A percentile compares a stretch with the other conserved stretches of the same genome.
Conservation (phyloP, 2,329 filamentous ascomycete species). For the Akanthomyces uredinophilus region DNA sequence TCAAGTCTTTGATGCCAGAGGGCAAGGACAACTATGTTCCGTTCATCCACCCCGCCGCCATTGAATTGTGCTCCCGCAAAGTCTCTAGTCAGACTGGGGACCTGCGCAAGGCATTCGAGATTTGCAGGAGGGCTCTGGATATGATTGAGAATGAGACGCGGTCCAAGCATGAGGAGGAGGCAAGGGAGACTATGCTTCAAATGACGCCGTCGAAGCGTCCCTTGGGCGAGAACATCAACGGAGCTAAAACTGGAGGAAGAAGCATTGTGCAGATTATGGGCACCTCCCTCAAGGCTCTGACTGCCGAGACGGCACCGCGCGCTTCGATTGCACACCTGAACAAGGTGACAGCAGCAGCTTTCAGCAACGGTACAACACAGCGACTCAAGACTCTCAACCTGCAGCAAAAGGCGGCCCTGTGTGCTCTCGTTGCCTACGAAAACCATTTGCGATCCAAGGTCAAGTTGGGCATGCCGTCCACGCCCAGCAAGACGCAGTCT, state of each 20-base stretch:
- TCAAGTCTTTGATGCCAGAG: conserved; percentile 65
- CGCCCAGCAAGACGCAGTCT: conserved; percentile 57
- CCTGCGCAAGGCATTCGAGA: conserved; percentile 89
- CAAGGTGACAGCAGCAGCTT: conserved; percentile 81
- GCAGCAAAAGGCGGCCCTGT: conserved; percentile 93
- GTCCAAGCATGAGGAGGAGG: conserved; percentile 62
- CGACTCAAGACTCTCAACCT: conserved; percentile 84
- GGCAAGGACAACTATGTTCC: conserved; percentile 62
- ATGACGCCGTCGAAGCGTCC: conserved; percentile 69
- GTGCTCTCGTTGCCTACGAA: conserved; percentile 82
- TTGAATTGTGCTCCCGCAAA: conserved; percentile 91
- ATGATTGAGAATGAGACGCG: conserved; percentile 81
- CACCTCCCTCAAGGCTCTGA: conserved; percentile 57
- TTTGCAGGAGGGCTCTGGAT: conserved; percentile 84
- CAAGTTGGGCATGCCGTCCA: conserved; percentile 37
- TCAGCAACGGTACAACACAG: conserved; percentile 82
- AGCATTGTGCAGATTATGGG: conserved; percentile 45
- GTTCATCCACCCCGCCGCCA: conserved; percentile 88
- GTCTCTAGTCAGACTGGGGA: conserved; percentile 92
- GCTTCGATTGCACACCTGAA: conserved; percentile 89
- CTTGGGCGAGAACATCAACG: conserved; percentile 74
- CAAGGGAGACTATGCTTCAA: conserved; percentile 50
- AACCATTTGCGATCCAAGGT: conserved; percentile 56
- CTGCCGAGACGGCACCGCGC: conserved; percentile 74
- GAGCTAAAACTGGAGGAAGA: conserved; percentile 40